Conservation (phyloP, 805 yeast species). For the Candida awuae region DNA sequence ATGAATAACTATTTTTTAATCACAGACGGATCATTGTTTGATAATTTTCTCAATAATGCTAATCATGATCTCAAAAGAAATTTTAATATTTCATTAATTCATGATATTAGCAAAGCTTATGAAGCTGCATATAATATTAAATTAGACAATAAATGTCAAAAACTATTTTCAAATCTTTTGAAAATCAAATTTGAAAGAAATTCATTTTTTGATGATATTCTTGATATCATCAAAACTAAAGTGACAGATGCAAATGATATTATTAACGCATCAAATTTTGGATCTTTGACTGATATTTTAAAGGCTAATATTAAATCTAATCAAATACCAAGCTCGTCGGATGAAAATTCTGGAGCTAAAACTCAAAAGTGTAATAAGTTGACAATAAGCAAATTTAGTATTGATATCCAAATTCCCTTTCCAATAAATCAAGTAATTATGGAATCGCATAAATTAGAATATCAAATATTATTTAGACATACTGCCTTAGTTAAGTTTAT, state of each 20-base stretch:
- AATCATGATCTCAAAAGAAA: slow-evolving; percentile 44
- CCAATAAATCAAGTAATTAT: slow-evolving; percentile 75
- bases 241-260: slow-evolving; percentile 49
- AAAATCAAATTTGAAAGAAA: slow-evolving; percentile 13
- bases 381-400: slow-evolving; percentile 43
- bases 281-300: slow-evolving; percentile 36
- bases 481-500: slow-evolving; percentile 56
- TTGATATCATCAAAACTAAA: slow-evolving; percentile 44
- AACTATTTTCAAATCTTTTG: background rate
- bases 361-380: slow-evolving; percentile 32
- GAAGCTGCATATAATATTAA: slow-evolving; percentile 14
- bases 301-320: slow-evolving; percentile 33
- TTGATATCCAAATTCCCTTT: slow-evolving; percentile 66
- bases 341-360: background rate
- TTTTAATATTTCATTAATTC: slow-evolving; percentile 19
- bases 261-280: slow-evolving; percentile 37
- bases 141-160: background rate
- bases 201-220: slow-evolving; percentile 27
- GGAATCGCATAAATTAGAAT: slow-evolving; percentile 63
- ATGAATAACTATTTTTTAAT: slow-evolving; percentile 54
- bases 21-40: slow-evolving; percentile 42
- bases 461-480: slow-evolving; percentile 72
- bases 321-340: slow-evolving; percentile 13
- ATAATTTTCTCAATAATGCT: slow-evolving; percentile 43
- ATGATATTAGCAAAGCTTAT: slow-evolving; percentile 29